Conservation (phyloP, 306 rosid genomes). For the Begonia peltatifolia region DNA sequence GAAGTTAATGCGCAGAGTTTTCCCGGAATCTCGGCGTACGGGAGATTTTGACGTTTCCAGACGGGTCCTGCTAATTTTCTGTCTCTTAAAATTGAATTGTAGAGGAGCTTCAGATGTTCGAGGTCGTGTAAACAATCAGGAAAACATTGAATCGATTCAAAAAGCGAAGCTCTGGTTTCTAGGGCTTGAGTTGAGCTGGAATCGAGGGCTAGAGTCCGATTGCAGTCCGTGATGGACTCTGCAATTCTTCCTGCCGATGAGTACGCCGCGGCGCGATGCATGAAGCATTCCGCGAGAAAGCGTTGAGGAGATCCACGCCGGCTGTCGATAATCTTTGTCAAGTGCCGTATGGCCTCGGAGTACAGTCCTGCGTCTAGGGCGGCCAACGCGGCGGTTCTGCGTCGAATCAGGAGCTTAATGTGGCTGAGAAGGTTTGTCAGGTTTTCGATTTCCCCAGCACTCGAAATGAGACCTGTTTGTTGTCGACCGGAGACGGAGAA, state of each 20-base stretch:
- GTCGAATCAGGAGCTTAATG: slow-evolving; percentile 71
- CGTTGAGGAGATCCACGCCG: slow-evolving; percentile 81
- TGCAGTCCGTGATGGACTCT: slow-evolving; percentile 84
- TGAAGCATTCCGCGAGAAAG: slow-evolving; percentile 74
- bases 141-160: slow-evolving; percentile 68
- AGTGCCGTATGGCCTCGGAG: slow-evolving; percentile 87
- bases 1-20: slow-evolving; percentile 49
- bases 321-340: slow-evolving; percentile 73
- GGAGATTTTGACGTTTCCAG: slow-evolving; percentile 71
- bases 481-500: slow-evolving; percentile 32
- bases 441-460: slow-evolving; percentile 36
- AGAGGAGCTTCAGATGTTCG: slow-evolving; percentile 76
- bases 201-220: slow-evolving; percentile 62
- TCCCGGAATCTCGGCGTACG: slow-evolving; percentile 78
- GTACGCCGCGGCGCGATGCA: slow-evolving; percentile 64
- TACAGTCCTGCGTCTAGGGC: slow-evolving; percentile 74
- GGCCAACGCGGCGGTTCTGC: slow-evolving; percentile 70
- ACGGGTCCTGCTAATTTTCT: slow-evolving; percentile 80
- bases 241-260: slow-evolving; percentile 56
- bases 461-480: slow-evolving; percentile 9
- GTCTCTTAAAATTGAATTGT: slow-evolving; percentile 69
- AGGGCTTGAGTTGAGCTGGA: slow-evolving; percentile 77
- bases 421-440: slow-evolving; percentile 50
- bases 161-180: slow-evolving; percentile 68
- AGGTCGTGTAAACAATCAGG: slow-evolving; percentile 81